A percentile compares a stretch with the other conserved stretches of the same genome.
These are phyloP conservation scores for Pilaira anomala DNA, from an alignment of 192 early-diverging fungal species.

Conservation along the genomic window DNA sequence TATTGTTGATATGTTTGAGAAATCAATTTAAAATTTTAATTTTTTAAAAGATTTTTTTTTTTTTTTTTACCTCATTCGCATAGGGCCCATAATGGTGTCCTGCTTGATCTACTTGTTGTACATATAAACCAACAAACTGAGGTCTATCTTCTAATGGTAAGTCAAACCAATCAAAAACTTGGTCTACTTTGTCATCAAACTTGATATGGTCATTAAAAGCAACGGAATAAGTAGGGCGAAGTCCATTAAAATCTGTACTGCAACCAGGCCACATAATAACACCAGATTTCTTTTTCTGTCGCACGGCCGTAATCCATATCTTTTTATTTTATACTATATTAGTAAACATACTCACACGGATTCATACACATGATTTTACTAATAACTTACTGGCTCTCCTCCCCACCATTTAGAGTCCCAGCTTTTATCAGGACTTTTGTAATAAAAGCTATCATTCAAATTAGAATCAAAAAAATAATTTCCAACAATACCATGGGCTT, in stretches of 20 bases:
- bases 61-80: slow-evolving; percentile 50
- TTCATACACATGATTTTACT: not conserved
- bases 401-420: slow-evolving; percentile 81
- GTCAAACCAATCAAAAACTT: slow-evolving; percentile 76
- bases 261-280: slow-evolving; percentile 91
- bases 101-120: slow-evolving; percentile 72
- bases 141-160: slow-evolving; percentile 69
- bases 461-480: slow-evolving; percentile 77
- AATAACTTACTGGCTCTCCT: slow-evolving; percentile 71
- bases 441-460: slow-evolving; percentile 75
- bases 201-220: slow-evolving; percentile 46
- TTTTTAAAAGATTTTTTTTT: slow-evolving; percentile 36
- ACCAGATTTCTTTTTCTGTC: slow-evolving; percentile 63
- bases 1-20: not conserved
- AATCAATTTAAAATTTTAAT: not conserved
- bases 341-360: not conserved
- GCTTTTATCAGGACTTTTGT: slow-evolving; percentile 62
- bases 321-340: slow-evolving; percentile 18
- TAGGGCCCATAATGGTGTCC: slow-evolving; percentile 78
- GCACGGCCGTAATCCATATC: slow-evolving; percentile 89
- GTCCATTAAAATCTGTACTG: slow-evolving; percentile 52
- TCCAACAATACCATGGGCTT: slow-evolving; percentile 88
- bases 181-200: slow-evolving; percentile 56
- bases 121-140: slow-evolving; percentile 71
- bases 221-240: slow-evolving; percentile 66